Conservation (phyloP, 768 basidiomycete genomes). For the Boletus rubroflammeus region DNA sequence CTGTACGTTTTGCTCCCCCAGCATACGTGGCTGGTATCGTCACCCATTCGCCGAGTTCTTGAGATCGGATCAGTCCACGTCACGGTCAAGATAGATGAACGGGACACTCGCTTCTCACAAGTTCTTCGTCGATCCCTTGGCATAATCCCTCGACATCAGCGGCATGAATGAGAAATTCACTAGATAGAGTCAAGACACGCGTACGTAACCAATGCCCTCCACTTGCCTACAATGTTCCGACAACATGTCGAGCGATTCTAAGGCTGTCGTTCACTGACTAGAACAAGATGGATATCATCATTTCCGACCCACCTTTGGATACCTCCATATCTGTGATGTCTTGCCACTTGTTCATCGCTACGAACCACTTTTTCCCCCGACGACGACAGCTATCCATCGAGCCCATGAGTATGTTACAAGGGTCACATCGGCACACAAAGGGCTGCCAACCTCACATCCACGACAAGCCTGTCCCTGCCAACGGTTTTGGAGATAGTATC, state of each 20-base stretch:
- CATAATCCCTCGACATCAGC: conserved; percentile 99
- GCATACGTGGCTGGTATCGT: conserved; percentile 93
- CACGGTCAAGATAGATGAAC: background rate
- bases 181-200: conserved; percentile 32
- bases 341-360: conserved; percentile 99
- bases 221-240: conserved; percentile 77
- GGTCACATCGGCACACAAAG: background rate
- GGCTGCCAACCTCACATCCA: conserved; percentile 80
- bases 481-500: conserved; percentile 56
- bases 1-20: conserved; percentile 84
- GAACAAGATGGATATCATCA: background rate
- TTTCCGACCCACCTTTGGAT: conserved; percentile 53
- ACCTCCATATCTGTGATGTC: conserved; percentile 94
- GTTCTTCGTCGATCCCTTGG: conserved; percentile 88
- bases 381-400: conserved; percentile 67
- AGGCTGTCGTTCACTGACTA: background rate
- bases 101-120: conserved; percentile 65
- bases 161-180: conserved; percentile 93
- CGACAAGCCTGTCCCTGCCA: conserved; percentile 84
- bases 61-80: conserved; percentile 9
- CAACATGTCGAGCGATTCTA: conserved; percentile 76
- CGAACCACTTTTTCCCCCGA: conserved; percentile 74
- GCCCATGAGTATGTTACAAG: background rate
- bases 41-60: conserved; percentile 94
- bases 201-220: background rate